Base-by-base conservation (phyloP, 495 filamentous ascomycete genomes). In the Penicillium canariense region DNA sequence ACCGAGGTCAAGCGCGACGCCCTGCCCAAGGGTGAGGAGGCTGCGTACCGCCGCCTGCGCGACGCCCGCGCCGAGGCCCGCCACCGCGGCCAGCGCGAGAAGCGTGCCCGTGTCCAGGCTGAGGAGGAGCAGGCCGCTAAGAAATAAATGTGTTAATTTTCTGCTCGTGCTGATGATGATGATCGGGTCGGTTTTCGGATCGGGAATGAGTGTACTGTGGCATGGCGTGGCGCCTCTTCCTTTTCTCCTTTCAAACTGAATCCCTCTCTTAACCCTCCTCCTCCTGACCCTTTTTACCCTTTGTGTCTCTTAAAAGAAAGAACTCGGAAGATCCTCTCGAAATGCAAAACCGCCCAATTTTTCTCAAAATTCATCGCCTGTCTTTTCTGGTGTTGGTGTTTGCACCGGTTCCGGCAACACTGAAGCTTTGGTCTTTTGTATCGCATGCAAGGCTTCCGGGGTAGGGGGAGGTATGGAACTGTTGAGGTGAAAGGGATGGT, bases 101-200 rank as follows among this genome's bases (percentile, higher is more conserved):
- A 97, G 91, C 85, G 94, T 67, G 87, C 83, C 52, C 88, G 87
- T 84, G 88, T 85, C 55, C 96, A 96, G 88, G 90, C 88, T 65
- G 88, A 91, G 50, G 95, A 95, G 77, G 89, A 86, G 55, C 81
- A 82, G 72, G 84, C 85, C 66, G 85, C 86, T 83, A 97, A 88
- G 83, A 87, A 98, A 88, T 97, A 95, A 83, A 78, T 76, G 73
- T 75, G 70, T 51, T 61, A 63, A 71, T 68, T 68, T 60, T 62
- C 66, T 66, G 66, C 61, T 73, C 69, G 68, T 74, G 71, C 70
- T 74, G 71, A 74, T 74, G 72, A 74, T 76, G 73, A 76, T 73
- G 71, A 74, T 74, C 66, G 67, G 68, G 70, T 74, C 65, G 65
- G 68, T 73, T 72, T 73, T 70, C 65, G 63, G 61, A 66, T 69